phyloP scores from a whole-genome alignment of 1,139 yeast species.

The Pichiaceae sp. region DNA sequence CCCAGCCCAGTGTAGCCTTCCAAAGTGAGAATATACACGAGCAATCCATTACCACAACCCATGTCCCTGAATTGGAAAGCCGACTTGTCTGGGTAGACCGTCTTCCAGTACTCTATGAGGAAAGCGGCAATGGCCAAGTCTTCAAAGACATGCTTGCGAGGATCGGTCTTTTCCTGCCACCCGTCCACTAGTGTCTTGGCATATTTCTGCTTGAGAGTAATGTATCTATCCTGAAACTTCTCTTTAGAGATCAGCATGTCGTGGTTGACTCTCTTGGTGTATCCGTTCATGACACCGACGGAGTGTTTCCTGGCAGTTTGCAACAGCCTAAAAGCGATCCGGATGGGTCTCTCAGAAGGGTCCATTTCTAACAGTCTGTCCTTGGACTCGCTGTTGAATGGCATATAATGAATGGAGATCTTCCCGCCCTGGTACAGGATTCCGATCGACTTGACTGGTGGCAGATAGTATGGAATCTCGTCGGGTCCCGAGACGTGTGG shows the following conservation, averaged over 20 bases:
- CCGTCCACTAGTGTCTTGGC: constrained; percentile 67
- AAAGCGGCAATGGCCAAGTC: constrained; percentile 95
- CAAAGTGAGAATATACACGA: constrained; percentile 63
- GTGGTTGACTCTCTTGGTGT: constrained; percentile 81
- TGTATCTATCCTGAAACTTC: constrained; percentile 75
- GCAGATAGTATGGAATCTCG: constrained; percentile 80
- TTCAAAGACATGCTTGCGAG: constrained; percentile 92
- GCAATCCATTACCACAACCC: constrained; percentile 93
- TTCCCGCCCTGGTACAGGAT: constrained; percentile 41
- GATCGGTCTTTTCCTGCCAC: constrained; percentile 94
- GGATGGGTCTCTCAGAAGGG: constrained; percentile 51
- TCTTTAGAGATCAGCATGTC: constrained; percentile 81
- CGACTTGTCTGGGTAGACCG: constrained; percentile 39
- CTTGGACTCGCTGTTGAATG: constrained; percentile 36
- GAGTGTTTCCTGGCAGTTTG: constrained; percentile 82
- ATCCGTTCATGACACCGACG: constrained; percentile 73
- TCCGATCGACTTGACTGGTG: constrained; percentile 77
- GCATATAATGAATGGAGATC: constrained; percentile 78
- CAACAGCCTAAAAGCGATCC: constrained; percentile 75
- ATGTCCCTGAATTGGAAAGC: constrained; percentile 73
- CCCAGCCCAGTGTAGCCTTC: constrained; percentile 86
- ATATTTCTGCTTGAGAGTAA: constrained; percentile 72
- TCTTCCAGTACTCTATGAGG: constrained; percentile 78
- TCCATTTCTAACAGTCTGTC: constrained; percentile 29
- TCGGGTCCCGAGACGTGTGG: constrained; percentile 61